Percentiles rank a stretch among this genome's conserved stretches.
These are phyloP conservation scores for Aspergillus quadrilineatus DNA, from an alignment of 2,329 filamentous ascomycete genomes.

Conservation along the genomic window DNA sequence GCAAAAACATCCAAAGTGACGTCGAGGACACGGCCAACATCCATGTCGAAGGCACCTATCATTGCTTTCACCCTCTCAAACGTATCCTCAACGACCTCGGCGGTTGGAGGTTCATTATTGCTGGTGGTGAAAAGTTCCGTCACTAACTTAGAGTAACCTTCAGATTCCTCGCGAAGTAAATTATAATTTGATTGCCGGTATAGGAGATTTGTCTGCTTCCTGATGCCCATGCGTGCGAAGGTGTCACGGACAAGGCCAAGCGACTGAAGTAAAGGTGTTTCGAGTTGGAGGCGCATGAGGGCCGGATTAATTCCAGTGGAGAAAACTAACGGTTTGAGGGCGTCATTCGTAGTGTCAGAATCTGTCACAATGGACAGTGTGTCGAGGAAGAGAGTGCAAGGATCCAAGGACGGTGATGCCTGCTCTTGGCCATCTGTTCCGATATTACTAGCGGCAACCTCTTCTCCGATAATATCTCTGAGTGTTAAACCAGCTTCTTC, in stretches of 20 bases:
- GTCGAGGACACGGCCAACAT: conserved; percentile 91
- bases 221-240: conserved; percentile 78
- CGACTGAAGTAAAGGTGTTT: conserved; percentile 70
- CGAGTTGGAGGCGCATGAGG: conserved; percentile 78
- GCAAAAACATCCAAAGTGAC: conserved; percentile 95
- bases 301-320: conserved; percentile 69
- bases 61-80: conserved; percentile 92
- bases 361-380: conserved; percentile 77
- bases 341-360: conserved; percentile 58
- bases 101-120: conserved; percentile 68
- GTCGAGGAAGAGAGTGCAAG: conserved; percentile 75
- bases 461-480: conserved; percentile 68
- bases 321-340: conserved; percentile 67
- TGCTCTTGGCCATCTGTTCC: conserved; percentile 48
- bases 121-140: conserved; percentile 93
- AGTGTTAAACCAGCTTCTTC: conserved; percentile 69
- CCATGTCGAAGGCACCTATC: conserved; percentile 94
- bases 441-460: conserved; percentile 50
- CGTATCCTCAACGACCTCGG: conserved; percentile 75
- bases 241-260: conserved; percentile 81
- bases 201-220: conserved; percentile 86
- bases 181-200: conserved; percentile 98
- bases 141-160: conserved; percentile 94
- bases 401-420: conserved; percentile 51
- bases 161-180: conserved; percentile 87